Evolutionary conservation across 2,329 filamentous ascomycete genomes (phyloP).

Genomic region (Pezicula carpinea): DNA sequence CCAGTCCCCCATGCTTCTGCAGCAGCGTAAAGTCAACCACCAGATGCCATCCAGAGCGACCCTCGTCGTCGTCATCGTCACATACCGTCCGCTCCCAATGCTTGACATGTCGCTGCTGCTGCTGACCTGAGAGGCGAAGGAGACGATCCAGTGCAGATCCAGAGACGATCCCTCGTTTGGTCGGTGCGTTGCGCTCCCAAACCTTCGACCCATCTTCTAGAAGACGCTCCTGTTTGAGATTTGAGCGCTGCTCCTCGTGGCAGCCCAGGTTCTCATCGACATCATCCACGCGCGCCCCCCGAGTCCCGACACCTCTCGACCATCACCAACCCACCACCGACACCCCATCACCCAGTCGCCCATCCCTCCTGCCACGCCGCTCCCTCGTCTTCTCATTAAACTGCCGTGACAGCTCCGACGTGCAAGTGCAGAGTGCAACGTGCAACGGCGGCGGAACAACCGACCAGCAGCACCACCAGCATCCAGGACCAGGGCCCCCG

Average conservation of each 20-base stretch:
- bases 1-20: too few relatives aligned
- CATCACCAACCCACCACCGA: slow-evolving; percentile 1
- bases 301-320: slow-evolving; percentile 1
- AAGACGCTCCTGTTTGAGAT: slow-evolving; percentile 16
- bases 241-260: slow-evolving; percentile 13
- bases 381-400: neutral
- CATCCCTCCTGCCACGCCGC: neutral
- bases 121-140: too few relatives aligned
- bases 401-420: neutral
- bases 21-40: too few relatives aligned
- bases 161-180: neutral
- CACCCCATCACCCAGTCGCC: neutral
- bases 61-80: too few relatives aligned
- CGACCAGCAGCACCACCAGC: neutral
- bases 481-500: neutral
- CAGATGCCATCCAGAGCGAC: too few relatives aligned
- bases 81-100: too few relatives aligned
- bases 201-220: slow-evolving; percentile 10
- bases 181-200: neutral
- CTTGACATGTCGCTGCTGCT: too few relatives aligned
- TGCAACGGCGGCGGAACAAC: too few relatives aligned
- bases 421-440: neutral
- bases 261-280: slow-evolving; percentile 4
- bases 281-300: neutral
- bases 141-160: too few relatives aligned